Evolutionary conservation across 805 yeast species (phyloP).

Genomic region (Wickerhamiella australiensis): DNA sequence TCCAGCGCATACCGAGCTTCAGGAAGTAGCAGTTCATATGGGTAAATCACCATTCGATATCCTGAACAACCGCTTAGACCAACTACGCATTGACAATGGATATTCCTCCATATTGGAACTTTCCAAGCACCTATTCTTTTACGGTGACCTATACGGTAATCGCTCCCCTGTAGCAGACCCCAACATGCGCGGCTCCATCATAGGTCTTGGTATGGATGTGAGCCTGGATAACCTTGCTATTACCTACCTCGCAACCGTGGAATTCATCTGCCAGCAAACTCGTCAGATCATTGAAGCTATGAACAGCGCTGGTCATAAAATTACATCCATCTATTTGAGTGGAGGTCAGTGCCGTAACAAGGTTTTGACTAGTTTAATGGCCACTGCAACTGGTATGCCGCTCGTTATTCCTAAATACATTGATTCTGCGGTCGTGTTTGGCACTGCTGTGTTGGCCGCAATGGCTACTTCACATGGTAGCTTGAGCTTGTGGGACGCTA

Average conservation of each 20-base stretch:
- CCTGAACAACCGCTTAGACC: slow-evolving; percentile 63
- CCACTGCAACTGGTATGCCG: slow-evolving; percentile 87
- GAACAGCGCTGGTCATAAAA: slow-evolving; percentile 65
- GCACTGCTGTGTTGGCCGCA: slow-evolving; percentile 90
- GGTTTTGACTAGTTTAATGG: slow-evolving; percentile 73
- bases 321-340: slow-evolving; percentile 70
- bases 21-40: slow-evolving; percentile 46
- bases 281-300: slow-evolving; percentile 85
- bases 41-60: slow-evolving; percentile 69
- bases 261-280: slow-evolving; percentile 94
- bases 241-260: slow-evolving; percentile 86
- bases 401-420: slow-evolving; percentile 87
- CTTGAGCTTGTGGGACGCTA: slow-evolving; percentile 60
- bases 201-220: slow-evolving; percentile 86
- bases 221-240: slow-evolving; percentile 76
- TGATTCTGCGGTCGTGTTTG: slow-evolving; percentile 95
- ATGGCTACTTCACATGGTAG: slow-evolving; percentile 62
- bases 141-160: slow-evolving; percentile 95
- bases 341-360: slow-evolving; percentile 97
- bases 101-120: slow-evolving; percentile 65
- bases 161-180: slow-evolving; percentile 97
- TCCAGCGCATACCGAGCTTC: slow-evolving; percentile 71
- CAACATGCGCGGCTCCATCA: slow-evolving; percentile 78
- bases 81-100: slow-evolving; percentile 42
- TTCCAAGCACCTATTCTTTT: slow-evolving; percentile 77